Evolutionary conservation across 2,329 filamentous ascomycete genomes (phyloP).

Genomic region (Epichloe sp.): DNA sequence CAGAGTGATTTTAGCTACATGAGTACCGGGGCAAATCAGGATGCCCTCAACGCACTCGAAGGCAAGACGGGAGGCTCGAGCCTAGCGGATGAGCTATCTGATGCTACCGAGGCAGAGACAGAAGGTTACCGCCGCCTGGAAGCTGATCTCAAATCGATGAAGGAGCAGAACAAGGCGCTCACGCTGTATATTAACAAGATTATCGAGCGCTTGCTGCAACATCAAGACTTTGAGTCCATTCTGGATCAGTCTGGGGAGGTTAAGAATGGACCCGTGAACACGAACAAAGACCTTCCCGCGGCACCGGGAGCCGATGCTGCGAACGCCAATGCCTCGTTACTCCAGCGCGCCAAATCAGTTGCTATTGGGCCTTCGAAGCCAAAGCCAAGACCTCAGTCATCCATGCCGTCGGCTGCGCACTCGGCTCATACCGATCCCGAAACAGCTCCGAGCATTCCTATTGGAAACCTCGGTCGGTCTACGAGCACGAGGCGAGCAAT

Average conservation of each 20-base stretch:
- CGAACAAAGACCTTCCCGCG: slow-evolving; percentile 75
- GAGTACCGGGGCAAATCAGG: slow-evolving; percentile 44
- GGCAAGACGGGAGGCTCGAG: slow-evolving; percentile 40
- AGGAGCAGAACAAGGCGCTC: slow-evolving; percentile 93
- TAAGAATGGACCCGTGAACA: slow-evolving; percentile 28
- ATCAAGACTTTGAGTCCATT: slow-evolving; percentile 91
- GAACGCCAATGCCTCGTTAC: slow-evolving; percentile 31
- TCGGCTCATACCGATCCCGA: slow-evolving; percentile 50
- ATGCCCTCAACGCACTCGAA: slow-evolving; percentile 51
- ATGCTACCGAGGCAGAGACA: slow-evolving; percentile 46
- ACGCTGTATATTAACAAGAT: slow-evolving; percentile 99
- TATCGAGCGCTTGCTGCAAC: slow-evolving; percentile 84
- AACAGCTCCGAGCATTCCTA: slow-evolving; percentile 64
- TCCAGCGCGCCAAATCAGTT: slow-evolving; percentile 50
- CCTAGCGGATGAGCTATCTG: slow-evolving; percentile 81
- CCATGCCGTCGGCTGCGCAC: slow-evolving; percentile 30
- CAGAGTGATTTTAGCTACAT: slow-evolving; percentile 69
- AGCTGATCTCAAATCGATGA: slow-evolving; percentile 62
- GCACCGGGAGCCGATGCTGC: slow-evolving; percentile 33
- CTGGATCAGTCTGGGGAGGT: slow-evolving; percentile 62
- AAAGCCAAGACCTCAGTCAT: slow-evolving; percentile 43
- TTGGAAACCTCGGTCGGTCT: slow-evolving; percentile 42
- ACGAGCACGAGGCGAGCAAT: slow-evolving; percentile 36
- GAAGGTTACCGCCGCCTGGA: slow-evolving; percentile 58
- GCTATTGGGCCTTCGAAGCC: slow-evolving; percentile 35